Conservation (phyloP, 2,329 filamentous ascomycete species). For the Aspergillus versicolor region DNA sequence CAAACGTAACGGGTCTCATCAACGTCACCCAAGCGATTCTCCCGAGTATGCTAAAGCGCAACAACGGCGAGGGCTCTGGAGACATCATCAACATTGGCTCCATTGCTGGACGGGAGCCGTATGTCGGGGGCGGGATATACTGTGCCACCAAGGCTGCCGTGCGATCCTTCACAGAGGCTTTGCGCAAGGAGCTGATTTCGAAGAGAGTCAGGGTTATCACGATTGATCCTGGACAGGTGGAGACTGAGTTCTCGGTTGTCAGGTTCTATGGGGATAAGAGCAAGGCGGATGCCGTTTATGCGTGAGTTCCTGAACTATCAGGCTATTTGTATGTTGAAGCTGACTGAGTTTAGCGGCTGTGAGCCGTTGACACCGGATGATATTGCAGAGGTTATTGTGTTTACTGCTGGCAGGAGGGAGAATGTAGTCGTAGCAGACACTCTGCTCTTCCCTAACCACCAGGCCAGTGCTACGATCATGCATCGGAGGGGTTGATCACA, state of each 20-base stretch:
- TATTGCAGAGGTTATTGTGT: slow-evolving; percentile 9
- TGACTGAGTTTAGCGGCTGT: not conserved
- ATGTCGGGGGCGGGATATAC: slow-evolving; percentile 6
- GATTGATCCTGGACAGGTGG: slow-evolving; percentile 5
- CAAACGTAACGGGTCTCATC: slow-evolving; percentile 1
- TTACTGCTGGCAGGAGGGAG: slow-evolving; percentile 6
- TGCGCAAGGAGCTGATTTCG: slow-evolving; percentile 5
- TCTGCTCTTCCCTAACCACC: slow-evolving; percentile 7
- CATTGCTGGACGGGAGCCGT: slow-evolving; percentile 9
- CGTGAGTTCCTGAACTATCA: not conserved
- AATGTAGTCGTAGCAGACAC: slow-evolving; percentile 9
- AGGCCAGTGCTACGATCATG: slow-evolving; percentile 10
- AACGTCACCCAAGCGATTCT: not conserved
- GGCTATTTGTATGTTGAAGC: not conserved
- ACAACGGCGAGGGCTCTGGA: not conserved
- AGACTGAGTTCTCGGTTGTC: slow-evolving; percentile 9
- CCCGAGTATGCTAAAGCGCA: not conserved
- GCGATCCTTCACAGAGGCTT: not conserved
- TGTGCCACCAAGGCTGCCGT: slow-evolving; percentile 8
- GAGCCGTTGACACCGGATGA: slow-evolving; percentile 9
- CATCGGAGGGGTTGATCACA: not conserved
- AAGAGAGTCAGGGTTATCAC: slow-evolving; percentile 1
- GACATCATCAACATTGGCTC: slow-evolving; percentile 12
- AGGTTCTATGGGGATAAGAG: slow-evolving; percentile 3
- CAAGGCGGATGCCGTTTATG: slow-evolving; percentile 9